Evolutionary conservation across 1,284 basidiomycete species (phyloP), one percentile per base, ranked within the genome.

Genomic region (Cutaneotrichosporon sp.): DNA sequence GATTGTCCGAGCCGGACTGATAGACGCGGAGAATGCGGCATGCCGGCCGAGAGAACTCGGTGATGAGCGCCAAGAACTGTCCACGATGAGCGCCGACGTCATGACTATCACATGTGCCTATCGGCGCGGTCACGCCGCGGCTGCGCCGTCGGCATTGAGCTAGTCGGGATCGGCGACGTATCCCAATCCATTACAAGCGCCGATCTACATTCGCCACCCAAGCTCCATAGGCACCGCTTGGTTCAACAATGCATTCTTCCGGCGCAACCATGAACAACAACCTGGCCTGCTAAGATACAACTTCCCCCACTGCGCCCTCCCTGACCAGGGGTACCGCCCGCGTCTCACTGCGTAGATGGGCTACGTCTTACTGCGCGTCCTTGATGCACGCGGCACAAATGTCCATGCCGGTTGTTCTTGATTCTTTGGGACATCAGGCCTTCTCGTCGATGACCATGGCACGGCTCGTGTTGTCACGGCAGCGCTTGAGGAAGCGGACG

Each of bases 401-500:
- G 55, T 56, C 38, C 55, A 56, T 56, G 55, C 55, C 55, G 55
- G 55, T 31, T 56, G 55, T 56, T 56, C 55, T 22, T 56, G 36
- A 38, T 42, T 56, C 26, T 13, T 30, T 56, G 4, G 10, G 22
- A 30, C n/a, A 34, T 36, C 32, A 58, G 30, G 13, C 56, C 16
- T 58, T 36, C 16, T 32, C 53, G 22, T 49, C 46, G 22, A 42
- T 68, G n/a, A 82, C 71, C 75, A 84, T 77, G 11, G 91, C 85
- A n/a, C 88, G 86, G 9, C 83, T 83, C n/a, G 91, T 94, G 64
- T 87, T 85, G 69, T 90, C 87, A 72, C 91, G 82, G 26, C 90
- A 88, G 56, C 86, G 85, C 80, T 93, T 93, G 73, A 95, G 81
- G 73, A 95, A 94, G 68, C 83, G 85, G 53, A 90, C 88, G 58